Base-by-base conservation (phyloP, 2,329 filamentous ascomycete species). In the Ceratocystis cubensis region DNA sequence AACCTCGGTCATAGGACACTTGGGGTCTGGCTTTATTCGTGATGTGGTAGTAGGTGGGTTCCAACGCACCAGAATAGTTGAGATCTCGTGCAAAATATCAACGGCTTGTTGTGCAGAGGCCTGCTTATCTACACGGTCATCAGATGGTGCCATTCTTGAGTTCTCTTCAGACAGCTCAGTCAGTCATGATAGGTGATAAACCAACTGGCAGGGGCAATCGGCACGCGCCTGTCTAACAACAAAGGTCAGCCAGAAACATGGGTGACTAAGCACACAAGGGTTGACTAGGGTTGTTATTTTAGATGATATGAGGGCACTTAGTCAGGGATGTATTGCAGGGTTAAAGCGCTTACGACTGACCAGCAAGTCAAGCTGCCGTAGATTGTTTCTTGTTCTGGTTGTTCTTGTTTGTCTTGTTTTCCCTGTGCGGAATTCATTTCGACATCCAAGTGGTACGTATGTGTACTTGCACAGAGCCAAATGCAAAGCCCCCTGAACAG, bases 61-160 rank as follows among this genome's bases (percentile, higher is more conserved):
- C 17, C 37, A 50, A 78, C 84, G 71, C 78, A 96, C 93, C 70
- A 99, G 81, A 65, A 99, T 87, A 53, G 89, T 94, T 63, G 93
- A 88, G 70, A 94, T 93, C 74, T 94, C 89, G 71, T 90, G 85
- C 37, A 91, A 81, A 61, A 93, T 91, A 74, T 91, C 88, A 69
- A 94, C 88, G 64, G 88, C 89, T 73, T 93, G 88, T 71, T 90
- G 87, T 20, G 89, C 89, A 30, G 88, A 88, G 71, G 84, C 83
- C 75, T 89, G 87, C 76, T 90, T 91, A 68, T 85, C 83, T 66
- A 81, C 78, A 70, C 85, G 83, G 74, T 76, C 76, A 64, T 72
- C 70, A 46, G 71, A 76, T 74, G 74, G 74, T 70, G 76, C 74
- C 74, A 75, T 76, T 66, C 59, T 65, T 3, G 5, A 25, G 46